These are phyloP conservation scores for Pelargonium myrrhifolium DNA, from an alignment of 441 rosid species.

Conservation along the genomic window DNA sequence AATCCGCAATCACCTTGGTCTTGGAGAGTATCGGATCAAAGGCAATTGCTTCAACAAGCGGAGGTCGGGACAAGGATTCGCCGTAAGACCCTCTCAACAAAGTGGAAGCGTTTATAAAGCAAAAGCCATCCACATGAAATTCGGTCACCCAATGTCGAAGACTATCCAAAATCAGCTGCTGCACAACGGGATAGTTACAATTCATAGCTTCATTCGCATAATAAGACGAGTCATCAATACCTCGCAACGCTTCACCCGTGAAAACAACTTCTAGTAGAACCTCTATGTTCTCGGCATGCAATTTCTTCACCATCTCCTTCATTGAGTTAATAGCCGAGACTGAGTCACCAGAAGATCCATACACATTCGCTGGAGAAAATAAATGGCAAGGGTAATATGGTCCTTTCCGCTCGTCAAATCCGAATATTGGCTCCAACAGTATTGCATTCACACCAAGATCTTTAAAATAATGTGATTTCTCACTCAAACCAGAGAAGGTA, in stretches of 20 bases:
- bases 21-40: conserved; percentile 77
- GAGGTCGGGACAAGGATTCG: conserved; percentile 70
- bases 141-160: conserved; percentile 76
- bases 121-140: conserved; percentile 81
- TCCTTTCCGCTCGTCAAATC: conserved; percentile 57
- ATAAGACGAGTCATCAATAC: conserved; percentile 63
- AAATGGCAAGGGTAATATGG: conserved; percentile 72
- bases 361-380: conserved; percentile 51
- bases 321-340: conserved; percentile 49
- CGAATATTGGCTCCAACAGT: conserved; percentile 71
- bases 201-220: conserved; percentile 40
- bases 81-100: conserved; percentile 61
- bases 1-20: conserved; percentile 72
- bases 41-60: conserved; percentile 76
- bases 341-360: conserved; percentile 49
- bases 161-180: conserved; percentile 62
- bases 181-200: conserved; percentile 69
- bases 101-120: conserved; percentile 67
- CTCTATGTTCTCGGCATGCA: conserved; percentile 73
- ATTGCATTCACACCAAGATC: conserved; percentile 74
- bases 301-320: conserved; percentile 80
- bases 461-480: conserved; percentile 59
- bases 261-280: conserved; percentile 75
- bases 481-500: conserved; percentile 68
- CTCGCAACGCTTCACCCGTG: conserved; percentile 54